Base-by-base conservation (phyloP, 2,329 filamentous ascomycete species). In the Sordariomycetes sp. region DNA sequence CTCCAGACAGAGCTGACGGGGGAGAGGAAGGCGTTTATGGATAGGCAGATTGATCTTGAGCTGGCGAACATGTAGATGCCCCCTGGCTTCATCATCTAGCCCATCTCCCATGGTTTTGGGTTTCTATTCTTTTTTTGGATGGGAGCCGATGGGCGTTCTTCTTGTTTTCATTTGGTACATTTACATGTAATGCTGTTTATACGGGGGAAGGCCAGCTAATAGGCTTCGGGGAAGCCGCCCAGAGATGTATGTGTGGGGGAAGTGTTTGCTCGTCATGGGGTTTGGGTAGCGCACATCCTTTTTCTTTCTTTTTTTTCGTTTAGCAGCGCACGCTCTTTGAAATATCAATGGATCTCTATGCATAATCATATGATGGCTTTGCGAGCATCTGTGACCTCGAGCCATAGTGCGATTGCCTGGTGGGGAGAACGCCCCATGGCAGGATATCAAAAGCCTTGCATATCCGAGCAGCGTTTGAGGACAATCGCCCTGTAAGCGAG, bases 11-110 rank as follows among this genome's bases (percentile, higher is more conserved):
- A 96, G 69, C 78, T 97, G 59, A 78, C 81, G 0, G 91, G 90
- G 24, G 91, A 96, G 71, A 86, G 90, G 69, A 84, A 87, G 68
- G 84, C 85, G 17, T 97, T 95, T 74, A 83, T 97, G 75, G 92
- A 96, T 73, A 80, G 85, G 63, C 88, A 91, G 74, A 97, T 99
- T 71, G 94, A 99, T 72, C 81, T 82, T 58, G 91, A 97, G 76
- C 75, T 99, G 67, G 90, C 91, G 61, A 95, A 87, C 70, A 96
- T 97, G 91, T 96, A 79, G 74, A 53, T 39, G 36, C 5, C 36
- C 36, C 36, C 36, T 39, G 17, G n/a, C n/a, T n/a, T n/a, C n/a
- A n/a, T 13, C 36, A 12, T 39, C 36, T 39, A 39, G 15, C 36
- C 10, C 10, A 17, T 39, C n/a, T n/a, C n/a, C n/a, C 36, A 13